phyloP scores from a whole-genome alignment of 768 basidiomycete species.

The Piloderma croceum region DNA sequence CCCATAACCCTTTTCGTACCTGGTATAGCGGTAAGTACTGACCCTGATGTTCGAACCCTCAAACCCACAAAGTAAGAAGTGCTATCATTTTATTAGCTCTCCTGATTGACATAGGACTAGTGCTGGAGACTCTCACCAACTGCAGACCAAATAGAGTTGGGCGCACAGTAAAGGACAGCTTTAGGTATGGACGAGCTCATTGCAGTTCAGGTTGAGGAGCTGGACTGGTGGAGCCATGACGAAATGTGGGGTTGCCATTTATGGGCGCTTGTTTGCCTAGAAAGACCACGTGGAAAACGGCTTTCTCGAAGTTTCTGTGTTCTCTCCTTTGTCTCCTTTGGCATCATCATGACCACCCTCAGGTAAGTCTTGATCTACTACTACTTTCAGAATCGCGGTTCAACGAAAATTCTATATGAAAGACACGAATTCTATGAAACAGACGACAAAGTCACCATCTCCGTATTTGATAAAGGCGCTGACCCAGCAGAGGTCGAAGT shows the following conservation, averaged over 20 bases:
- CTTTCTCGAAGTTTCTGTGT: not conserved
- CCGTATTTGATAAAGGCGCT: slow-evolving; percentile 74
- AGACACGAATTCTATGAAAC: slow-evolving; percentile 90
- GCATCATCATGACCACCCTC: slow-evolving; percentile 19
- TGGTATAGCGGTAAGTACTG: too few species aligned
- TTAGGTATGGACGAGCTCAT: slow-evolving; percentile 46
- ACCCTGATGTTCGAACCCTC: too few species aligned
- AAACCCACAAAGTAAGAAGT: slow-evolving; percentile 50
- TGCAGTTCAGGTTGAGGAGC: too few species aligned
- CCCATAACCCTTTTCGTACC: slow-evolving; percentile 79
- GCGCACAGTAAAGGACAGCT: slow-evolving; percentile 74
- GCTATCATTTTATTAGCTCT: slow-evolving; percentile 35
- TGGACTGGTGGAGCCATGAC: too few species aligned
- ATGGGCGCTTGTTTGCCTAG: too few species aligned
- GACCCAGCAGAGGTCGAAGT: slow-evolving; percentile 60
- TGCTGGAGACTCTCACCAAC: slow-evolving; percentile 41
- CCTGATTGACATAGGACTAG: not conserved
- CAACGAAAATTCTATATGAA: slow-evolving; percentile 2
- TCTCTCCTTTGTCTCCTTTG: slow-evolving; percentile 4
- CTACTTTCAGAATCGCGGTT: not conserved
- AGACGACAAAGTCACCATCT: slow-evolving; percentile 66
- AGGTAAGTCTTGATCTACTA: slow-evolving; percentile 16
- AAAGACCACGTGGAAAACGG: too few species aligned
- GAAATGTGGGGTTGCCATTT: too few species aligned
- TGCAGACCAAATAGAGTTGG: slow-evolving; percentile 57